Conservation (phyloP, 345 rosid genomes). For the Gossypium herbaceum region DNA sequence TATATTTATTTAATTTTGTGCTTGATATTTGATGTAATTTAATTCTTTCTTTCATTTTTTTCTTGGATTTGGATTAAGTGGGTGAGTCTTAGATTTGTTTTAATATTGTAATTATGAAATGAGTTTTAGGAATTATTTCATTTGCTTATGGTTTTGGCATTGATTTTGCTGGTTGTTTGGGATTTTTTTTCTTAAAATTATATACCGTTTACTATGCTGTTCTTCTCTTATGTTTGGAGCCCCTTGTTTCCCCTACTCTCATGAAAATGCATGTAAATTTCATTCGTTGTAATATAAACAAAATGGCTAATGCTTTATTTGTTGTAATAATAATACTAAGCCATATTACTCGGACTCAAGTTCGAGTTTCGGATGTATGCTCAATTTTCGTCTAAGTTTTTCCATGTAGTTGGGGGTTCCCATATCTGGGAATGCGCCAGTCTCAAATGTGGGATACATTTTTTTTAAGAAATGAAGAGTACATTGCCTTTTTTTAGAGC, state of each 20-base stretch:
- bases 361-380: not conserved
- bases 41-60: not conserved
- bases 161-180: not conserved
- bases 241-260: not conserved
- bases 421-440: not conserved
- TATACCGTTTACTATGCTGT: not conserved
- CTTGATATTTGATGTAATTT: not conserved
- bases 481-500: not conserved
- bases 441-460: not conserved
- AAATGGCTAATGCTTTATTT: not conserved
- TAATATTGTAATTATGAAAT: slow-evolving; percentile 1
- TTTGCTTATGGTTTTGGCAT: slow-evolving; percentile 11
- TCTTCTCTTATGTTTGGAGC: not conserved
- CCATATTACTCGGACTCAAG: not conserved
- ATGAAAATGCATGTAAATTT: not conserved
- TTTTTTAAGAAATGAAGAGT: not conserved
- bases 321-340: not conserved
- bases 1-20: not conserved
- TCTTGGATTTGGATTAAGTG: slow-evolving; percentile 1
- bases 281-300: not conserved
- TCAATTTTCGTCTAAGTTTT: not conserved
- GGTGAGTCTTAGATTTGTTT: slow-evolving; percentile 2
- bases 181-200: not conserved
- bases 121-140: slow-evolving; percentile 12
- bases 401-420: not conserved